A percentile compares a stretch with the other conserved stretches of the same genome.
These are phyloP conservation scores for Calamus simplicifolius DNA, from an alignment of 176 grass and related monocot genomes.

Conservation along the genomic window DNA sequence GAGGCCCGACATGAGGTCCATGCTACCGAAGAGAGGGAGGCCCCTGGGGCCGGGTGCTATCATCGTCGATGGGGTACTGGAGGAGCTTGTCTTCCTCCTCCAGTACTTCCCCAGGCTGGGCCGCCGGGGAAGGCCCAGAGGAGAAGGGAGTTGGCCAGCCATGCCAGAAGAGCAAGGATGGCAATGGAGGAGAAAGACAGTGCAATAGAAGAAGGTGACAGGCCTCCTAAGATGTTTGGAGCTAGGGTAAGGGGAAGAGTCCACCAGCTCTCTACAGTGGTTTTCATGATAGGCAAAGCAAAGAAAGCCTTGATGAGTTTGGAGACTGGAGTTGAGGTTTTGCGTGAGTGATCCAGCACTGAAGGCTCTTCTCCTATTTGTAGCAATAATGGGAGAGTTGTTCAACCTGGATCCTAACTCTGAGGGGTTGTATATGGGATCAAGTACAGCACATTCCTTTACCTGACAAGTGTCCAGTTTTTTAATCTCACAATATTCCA, in stretches of 20 bases:
- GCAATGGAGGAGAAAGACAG: no score
- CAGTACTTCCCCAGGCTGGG: conserved; percentile 61
- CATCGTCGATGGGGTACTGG: not conserved
- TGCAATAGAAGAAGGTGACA: conserved; percentile 6
- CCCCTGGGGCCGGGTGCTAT: conserved; percentile 40
- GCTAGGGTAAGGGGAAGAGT: conserved; percentile 44
- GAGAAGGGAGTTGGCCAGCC: conserved; percentile 22
- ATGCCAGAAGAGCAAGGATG: not conserved
- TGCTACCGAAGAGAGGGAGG: conserved; percentile 73
- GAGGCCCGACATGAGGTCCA: conserved; percentile 64
- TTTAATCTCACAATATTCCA: no score
- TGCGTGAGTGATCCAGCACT: no score
- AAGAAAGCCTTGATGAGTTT: no score
- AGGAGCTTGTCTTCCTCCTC: conserved; percentile 4
- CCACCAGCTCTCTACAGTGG: conserved; percentile 33
- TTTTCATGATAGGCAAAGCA: conserved; percentile 13
- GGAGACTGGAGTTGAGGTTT: no score
- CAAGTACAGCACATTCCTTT: no score
- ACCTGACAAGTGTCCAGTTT: no score
- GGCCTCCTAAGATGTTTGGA: conserved; percentile 31
- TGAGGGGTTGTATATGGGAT: no score
- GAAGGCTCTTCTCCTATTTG: no score
- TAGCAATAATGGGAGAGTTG: no score
- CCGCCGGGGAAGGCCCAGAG: conserved; percentile 72
- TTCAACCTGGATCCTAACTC: no score